phyloP scores from a whole-genome alignment of 176 grass and related monocot species.

The Olyra latifolia region DNA sequence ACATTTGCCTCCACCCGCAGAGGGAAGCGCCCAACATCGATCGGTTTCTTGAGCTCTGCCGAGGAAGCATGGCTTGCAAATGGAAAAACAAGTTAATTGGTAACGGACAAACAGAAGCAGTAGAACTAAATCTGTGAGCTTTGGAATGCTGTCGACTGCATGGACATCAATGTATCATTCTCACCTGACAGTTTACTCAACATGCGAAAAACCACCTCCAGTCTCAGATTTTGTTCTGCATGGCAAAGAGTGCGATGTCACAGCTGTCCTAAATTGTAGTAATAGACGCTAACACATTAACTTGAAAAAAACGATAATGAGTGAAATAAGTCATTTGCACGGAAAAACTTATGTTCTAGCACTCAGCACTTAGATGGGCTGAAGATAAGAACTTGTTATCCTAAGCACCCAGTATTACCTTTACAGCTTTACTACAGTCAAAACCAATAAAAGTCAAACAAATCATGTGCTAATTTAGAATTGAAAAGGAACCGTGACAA shows the following conservation, averaged over 20 bases:
- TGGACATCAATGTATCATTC: slow-evolving; percentile 8
- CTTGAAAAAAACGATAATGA: background rate
- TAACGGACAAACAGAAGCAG: background rate
- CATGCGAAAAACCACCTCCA: slow-evolving; percentile 64
- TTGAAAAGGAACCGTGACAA: background rate
- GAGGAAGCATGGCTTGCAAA: background rate
- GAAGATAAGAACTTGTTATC: background rate
- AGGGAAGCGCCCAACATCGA: background rate
- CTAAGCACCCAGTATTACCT: background rate
- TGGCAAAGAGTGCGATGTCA: slow-evolving; percentile 15
- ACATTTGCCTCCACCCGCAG: background rate
- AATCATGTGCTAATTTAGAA: background rate
- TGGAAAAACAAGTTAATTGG: background rate
- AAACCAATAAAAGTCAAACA: background rate
- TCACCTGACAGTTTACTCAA: slow-evolving; percentile 66
- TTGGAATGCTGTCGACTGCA: background rate
- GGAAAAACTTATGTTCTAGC: background rate
- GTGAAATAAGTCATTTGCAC: background rate
- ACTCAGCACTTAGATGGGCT: background rate
- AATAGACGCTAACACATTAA: background rate
- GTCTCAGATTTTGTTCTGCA: slow-evolving; percentile 69
- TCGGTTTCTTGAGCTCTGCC: slow-evolving; percentile 10
- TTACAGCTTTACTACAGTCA: background rate
- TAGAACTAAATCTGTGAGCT: background rate
- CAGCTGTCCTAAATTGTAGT: background rate